Base-by-base conservation (phyloP, 2,329 filamentous ascomycete genomes). In the Diaporthe vaccinii region DNA sequence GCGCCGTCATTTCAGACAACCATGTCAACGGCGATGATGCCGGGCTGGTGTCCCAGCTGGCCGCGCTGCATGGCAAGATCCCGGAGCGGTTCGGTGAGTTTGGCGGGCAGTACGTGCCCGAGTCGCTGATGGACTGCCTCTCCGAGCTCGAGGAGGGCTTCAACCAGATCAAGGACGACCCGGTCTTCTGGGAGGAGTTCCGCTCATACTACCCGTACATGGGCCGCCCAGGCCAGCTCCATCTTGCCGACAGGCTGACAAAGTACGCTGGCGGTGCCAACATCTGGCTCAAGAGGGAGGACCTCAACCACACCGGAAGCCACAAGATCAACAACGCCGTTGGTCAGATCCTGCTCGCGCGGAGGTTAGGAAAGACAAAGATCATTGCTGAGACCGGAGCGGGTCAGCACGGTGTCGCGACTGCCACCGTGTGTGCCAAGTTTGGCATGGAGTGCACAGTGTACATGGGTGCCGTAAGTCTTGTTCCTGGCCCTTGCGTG, bases 291-390 rank as follows among this genome's bases (percentile, higher is more conserved):
- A 99, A 99, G 90, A 92, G 97, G 80, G 97, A 99, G 86, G 97
- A 99, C 83, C 88, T 98, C 74, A 98, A 98, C 86, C 97, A 99
- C 84, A 98, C 97, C 12, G 97, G 97, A 79, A 97, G 94, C 77
- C 97, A 99, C 89, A 99, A 99, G 90, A 98, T 99, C 89, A 99
- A 99, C 89, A 99, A 99, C 81, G 97, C 97, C 0, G 88, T 99
- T 12, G 97, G 97, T 2, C 97, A 99, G 84, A 92, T 98, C 67
- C 90, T 99, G 20, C 87, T 99, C 53, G 97, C 97, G 2, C 90
- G 90, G 80, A 90, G 95, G 77, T 86, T 99, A 67, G 97, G 97
- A 69, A 99, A 99, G 90, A 98, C 93, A 8, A 94, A 95, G 83
- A 98, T 99, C 80, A 99, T 99, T 80, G 97, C 97, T 67, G 97